Percentiles rank a stretch among this genome's conserved stretches.
phyloP scores from a whole-genome alignment of 495 filamentous ascomycete genomes.

The Hypoxylon trugodes region DNA sequence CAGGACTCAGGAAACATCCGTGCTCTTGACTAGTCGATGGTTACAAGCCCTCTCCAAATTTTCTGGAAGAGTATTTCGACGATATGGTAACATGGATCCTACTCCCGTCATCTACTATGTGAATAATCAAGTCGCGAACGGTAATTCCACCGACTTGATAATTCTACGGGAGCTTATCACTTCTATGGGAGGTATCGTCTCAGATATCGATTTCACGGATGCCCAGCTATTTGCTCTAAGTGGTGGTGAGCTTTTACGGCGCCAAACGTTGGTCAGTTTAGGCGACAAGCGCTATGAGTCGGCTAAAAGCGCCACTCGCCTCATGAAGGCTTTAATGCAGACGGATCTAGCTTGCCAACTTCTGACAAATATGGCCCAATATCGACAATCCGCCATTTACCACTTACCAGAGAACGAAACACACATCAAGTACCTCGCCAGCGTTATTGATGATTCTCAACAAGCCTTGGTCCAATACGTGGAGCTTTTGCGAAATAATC shows the following conservation, averaged over 20 bases:
- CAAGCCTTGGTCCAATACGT: conserved; percentile 85
- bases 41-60: conserved; percentile 84
- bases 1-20: conserved; percentile 78
- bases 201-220: conserved; percentile 86
- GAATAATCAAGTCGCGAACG: conserved; percentile 77
- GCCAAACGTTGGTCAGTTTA: conserved; percentile 78
- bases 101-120: conserved; percentile 90
- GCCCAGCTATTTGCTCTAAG: conserved; percentile 84
- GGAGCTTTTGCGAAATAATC: conserved; percentile 82
- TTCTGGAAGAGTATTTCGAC: conserved; percentile 84
- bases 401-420: conserved; percentile 69
- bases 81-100: conserved; percentile 82
- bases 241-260: conserved; percentile 79
- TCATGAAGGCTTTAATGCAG: conserved; percentile 81
- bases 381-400: conserved; percentile 81
- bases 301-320: conserved; percentile 70
- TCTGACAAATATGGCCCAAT: conserved; percentile 88
- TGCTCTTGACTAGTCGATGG: conserved; percentile 90
- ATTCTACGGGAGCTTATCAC: conserved; percentile 87
- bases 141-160: conserved; percentile 85
- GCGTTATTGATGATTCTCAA: conserved; percentile 89
- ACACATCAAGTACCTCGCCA: conserved; percentile 82
- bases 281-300: conserved; percentile 77
- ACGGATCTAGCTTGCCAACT: conserved; percentile 76
- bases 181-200: conserved; percentile 91